Conservation (phyloP, 2,329 filamentous ascomycete genomes). For the Alternaria brassicae region DNA sequence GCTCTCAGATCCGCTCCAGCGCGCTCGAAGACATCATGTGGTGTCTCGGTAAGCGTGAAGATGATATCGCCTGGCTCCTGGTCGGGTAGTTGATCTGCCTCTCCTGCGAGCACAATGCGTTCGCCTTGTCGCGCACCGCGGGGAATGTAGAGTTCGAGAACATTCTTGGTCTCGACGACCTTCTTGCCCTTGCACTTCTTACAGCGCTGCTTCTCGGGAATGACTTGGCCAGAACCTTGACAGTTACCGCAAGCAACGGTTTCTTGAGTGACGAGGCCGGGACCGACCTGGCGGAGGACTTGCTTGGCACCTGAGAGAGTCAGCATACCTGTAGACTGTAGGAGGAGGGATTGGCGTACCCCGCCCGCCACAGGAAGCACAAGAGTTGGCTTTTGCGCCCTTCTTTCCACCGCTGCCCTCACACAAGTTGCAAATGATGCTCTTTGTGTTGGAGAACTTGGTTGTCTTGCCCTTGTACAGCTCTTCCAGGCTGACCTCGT, state of each 20-base stretch:
- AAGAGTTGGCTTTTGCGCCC: conserved; percentile 83
- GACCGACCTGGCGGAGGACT: conserved; percentile 81
- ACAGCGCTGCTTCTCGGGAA: conserved; percentile 96
- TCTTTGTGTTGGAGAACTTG: conserved; percentile 94
- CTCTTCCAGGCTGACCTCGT: conserved; percentile 90
- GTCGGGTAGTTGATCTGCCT: conserved; percentile 91
- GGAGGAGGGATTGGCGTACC: conserved; percentile 54
- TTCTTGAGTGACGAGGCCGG: conserved; percentile 82
- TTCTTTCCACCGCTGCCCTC: conserved; percentile 91
- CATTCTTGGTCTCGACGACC: conserved; percentile 87
- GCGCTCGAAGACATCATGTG: conserved; percentile 81
- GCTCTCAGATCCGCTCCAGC: conserved; percentile 85
- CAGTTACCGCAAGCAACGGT: conserved; percentile 83
- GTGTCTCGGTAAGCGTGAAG: conserved; percentile 82
- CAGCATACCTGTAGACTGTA: conserved; percentile 13
- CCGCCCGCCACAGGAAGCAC: conserved; percentile 82
- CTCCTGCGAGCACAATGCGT: conserved; percentile 86
- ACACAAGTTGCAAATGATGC: conserved; percentile 85
- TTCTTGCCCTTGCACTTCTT: conserved; percentile 98
- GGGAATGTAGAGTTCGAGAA: conserved; percentile 94
- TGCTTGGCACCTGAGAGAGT: conserved; percentile 68
- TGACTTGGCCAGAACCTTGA: conserved; percentile 82
- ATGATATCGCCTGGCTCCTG: conserved; percentile 92
- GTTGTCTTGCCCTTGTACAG: conserved; percentile 99
- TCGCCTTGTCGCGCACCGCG: conserved; percentile 82